phyloP scores from a whole-genome alignment of 768 basidiomycete genomes.

The Cyclocybe aegerita region DNA sequence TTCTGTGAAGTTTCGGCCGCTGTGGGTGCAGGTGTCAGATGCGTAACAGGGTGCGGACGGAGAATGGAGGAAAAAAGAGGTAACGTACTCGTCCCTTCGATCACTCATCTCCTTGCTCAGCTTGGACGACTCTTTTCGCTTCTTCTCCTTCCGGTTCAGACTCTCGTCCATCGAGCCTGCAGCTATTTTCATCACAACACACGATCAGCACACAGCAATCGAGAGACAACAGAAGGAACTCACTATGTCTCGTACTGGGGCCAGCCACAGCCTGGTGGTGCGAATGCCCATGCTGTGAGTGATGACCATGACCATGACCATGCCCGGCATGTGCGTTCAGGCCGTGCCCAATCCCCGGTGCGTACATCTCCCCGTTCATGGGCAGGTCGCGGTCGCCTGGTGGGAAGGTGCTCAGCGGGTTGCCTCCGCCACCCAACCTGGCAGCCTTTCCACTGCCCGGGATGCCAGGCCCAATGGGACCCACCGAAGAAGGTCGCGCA shows the following conservation, averaged over 20 bases:
- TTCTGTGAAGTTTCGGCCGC: slow-evolving; percentile 63
- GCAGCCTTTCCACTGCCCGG: neutral
- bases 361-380: no score
- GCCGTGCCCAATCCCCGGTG: no score
- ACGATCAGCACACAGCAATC: no score
- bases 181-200: no score
- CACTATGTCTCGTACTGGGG: no score
- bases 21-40: slow-evolving; percentile 22
- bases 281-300: no score
- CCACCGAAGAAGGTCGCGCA: slow-evolving; percentile 7
- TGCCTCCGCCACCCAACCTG: no score
- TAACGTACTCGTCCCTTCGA: slow-evolving; percentile 68
- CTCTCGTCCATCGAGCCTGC: no score
- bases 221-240: no score
- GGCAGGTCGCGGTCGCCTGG: slow-evolving; percentile 21
- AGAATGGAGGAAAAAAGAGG: slow-evolving; percentile 15
- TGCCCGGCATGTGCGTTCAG: no score
- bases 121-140: slow-evolving; percentile 68
- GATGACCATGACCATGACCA: no score
- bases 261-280: no score
- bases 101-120: slow-evolving; percentile 73
- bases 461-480: slow-evolving; percentile 11
- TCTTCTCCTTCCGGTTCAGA: slow-evolving; percentile 54
- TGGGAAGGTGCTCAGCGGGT: slow-evolving; percentile 32
- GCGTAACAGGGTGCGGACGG: slow-evolving; percentile 2